Percentiles rank a stretch among this genome's conserved stretches.
phyloP scores from a whole-genome alignment of 2,329 filamentous ascomycete genomes.

The Talaromyces rugulosus region DNA sequence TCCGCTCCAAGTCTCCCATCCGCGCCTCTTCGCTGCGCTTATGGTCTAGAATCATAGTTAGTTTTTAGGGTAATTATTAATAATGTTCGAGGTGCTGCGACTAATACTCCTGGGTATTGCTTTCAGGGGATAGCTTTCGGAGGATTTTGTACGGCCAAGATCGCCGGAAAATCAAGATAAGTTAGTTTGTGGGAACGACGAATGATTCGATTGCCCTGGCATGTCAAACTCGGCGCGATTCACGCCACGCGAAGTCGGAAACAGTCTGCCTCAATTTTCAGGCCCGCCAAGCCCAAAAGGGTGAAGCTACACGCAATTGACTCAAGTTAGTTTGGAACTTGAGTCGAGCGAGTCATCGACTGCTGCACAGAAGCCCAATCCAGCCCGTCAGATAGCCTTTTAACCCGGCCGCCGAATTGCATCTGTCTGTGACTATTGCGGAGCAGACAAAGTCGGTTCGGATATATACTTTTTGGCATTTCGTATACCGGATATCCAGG shows the following conservation, averaged over 20 bases:
- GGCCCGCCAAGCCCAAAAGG: background rate
- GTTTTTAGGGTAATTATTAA: no score
- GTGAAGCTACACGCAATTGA: background rate
- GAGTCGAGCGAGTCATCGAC: background rate
- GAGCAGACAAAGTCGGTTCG: background rate
- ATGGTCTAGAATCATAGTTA: background rate
- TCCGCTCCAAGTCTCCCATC: background rate
- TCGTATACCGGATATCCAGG: background rate
- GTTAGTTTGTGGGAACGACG: background rate
- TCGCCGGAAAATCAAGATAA: background rate
- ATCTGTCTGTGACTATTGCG: background rate
- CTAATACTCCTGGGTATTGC: no score
- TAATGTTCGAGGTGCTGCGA: no score
- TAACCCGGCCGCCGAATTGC: background rate
- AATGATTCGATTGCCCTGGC: background rate
- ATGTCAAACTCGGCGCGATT: no score
- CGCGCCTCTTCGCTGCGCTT: background rate
- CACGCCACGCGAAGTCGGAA: no score
- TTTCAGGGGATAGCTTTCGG: no score
- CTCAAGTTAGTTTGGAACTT: background rate
- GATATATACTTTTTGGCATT: background rate
- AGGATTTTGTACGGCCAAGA: background rate
- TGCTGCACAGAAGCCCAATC: background rate
- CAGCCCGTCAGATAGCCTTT: background rate
- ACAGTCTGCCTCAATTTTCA: background rate